Percentiles rank a stretch among this genome's conserved stretches.
Conservation (phyloP, 2,329 filamentous ascomycete genomes). For the Penicillium sp. region DNA sequence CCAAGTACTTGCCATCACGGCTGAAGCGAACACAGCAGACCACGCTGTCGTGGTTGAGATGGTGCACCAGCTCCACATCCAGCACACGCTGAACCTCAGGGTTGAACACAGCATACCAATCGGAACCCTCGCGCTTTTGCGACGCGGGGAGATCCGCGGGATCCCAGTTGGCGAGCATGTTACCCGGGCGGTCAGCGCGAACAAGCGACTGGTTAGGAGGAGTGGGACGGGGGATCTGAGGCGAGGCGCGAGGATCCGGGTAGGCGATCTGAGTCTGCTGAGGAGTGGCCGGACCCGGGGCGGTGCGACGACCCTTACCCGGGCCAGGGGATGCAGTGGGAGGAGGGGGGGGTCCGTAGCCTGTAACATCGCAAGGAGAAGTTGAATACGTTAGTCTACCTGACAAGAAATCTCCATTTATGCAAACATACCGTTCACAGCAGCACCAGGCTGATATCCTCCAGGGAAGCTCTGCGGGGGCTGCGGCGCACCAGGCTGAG, state of each 20-base stretch:
- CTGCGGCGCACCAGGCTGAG: slow-evolving; percentile 68
- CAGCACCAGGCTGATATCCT: slow-evolving; percentile 68
- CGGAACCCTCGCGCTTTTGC: slow-evolving; percentile 84
- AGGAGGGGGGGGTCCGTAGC: slow-evolving; percentile 82
- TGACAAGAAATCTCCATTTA: slow-evolving; percentile 31
- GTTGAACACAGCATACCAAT: slow-evolving; percentile 99
- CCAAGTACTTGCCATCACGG: slow-evolving; percentile 91
- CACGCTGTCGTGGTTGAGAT: slow-evolving; percentile 90
- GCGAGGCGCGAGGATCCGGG: slow-evolving; percentile 79
- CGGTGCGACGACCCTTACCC: slow-evolving; percentile 71
- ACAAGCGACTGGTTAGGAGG: slow-evolving; percentile 62
- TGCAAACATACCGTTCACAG: slow-evolving; percentile 63
- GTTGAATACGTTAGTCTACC: slow-evolving; percentile 58
- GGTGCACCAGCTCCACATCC: slow-evolving; percentile 93
- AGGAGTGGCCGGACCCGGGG: slow-evolving; percentile 77
- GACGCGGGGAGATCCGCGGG: slow-evolving; percentile 82
- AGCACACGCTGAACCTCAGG: slow-evolving; percentile 85
- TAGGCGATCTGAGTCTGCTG: slow-evolving; percentile 92
- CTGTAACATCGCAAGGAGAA: slow-evolving; percentile 46
- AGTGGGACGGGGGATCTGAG: slow-evolving; percentile 85
- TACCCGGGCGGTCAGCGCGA: slow-evolving; percentile 60
- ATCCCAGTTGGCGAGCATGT: slow-evolving; percentile 83
- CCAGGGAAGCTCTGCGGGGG: slow-evolving; percentile 74
- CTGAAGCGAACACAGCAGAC: slow-evolving; percentile 99
- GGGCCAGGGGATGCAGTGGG: slow-evolving; percentile 87